phyloP scores from a whole-genome alignment of 176 grass and related monocot species.

The Poa pratensis region DNA sequence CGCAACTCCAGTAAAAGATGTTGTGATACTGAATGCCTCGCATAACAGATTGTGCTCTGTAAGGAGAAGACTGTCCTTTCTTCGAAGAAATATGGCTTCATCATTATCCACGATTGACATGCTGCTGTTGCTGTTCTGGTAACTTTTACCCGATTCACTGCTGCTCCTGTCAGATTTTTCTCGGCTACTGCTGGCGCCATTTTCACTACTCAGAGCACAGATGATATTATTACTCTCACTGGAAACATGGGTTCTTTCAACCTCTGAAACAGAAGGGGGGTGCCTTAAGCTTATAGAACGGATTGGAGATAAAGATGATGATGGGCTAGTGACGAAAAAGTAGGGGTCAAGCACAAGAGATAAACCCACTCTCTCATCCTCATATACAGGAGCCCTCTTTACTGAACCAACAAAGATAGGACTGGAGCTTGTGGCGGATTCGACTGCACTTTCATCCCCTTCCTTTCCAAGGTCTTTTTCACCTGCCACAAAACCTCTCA shows the following conservation, averaged over 20 bases:
- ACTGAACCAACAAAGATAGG: not conserved
- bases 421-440: not conserved
- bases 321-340: not conserved
- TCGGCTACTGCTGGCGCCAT: not conserved
- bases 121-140: not conserved
- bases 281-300: not conserved
- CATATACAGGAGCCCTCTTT: not conserved
- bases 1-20: slow-evolving; percentile 24
- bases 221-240: not conserved
- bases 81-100: slow-evolving; percentile 7
- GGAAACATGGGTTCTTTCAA: not conserved
- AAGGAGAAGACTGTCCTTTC: slow-evolving; percentile 48
- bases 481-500: not conserved
- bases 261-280: not conserved
- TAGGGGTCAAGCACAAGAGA: not conserved
- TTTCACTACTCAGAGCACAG: not conserved
- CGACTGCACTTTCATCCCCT: not conserved
- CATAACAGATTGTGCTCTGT: slow-evolving; percentile 62
- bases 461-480: not conserved
- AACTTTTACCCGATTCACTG: not conserved
- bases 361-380: not conserved
- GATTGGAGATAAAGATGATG: not conserved
- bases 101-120: slow-evolving; percentile 41
- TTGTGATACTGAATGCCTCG: slow-evolving; percentile 62
- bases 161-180: not conserved